Evolutionary conservation across 805 yeast genomes (phyloP).

Genomic region (Kuraishia floccosa): DNA sequence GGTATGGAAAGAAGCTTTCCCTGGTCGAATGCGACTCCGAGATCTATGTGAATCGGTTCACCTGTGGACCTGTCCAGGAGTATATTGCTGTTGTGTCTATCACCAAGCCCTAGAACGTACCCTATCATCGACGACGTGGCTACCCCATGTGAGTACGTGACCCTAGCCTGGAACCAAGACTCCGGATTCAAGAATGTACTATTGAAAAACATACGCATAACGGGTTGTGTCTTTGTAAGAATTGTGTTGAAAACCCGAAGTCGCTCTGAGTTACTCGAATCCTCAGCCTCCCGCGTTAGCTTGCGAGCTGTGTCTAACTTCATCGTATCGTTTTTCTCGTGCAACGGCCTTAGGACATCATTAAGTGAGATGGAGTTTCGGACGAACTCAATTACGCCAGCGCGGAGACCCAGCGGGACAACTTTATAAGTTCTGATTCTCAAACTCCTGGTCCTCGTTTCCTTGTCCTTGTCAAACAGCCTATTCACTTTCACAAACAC

Average conservation of each 20-base stretch:
- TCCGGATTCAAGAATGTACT: conserved; percentile 55
- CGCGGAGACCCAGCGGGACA: conserved; percentile 75
- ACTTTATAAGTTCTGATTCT: conserved; percentile 79
- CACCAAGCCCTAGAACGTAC: conserved; percentile 84
- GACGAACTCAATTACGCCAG: conserved; percentile 90
- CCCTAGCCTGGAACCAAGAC: conserved; percentile 61
- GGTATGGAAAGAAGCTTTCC: conserved; percentile 80
- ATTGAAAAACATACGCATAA: conserved; percentile 59
- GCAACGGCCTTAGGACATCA: conserved; percentile 59
- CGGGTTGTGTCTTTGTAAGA: conserved; percentile 45
- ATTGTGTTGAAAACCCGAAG: conserved; percentile 35
- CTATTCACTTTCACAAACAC: conserved; percentile 81
- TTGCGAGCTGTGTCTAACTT: conserved; percentile 47
- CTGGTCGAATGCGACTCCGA: conserved; percentile 95
- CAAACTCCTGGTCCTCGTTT: conserved; percentile 44
- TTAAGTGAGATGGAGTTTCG: conserved; percentile 59
- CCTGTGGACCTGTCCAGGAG: conserved; percentile 74
- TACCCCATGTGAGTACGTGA: conserved; percentile 60
- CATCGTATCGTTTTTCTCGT: conserved; percentile 34
- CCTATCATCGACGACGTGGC: conserved; percentile 87
- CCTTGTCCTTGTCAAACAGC: conserved; percentile 43
- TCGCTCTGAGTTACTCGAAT: conserved; percentile 29
- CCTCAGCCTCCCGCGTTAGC: conserved; percentile 49
- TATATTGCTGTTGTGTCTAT: conserved; percentile 87
- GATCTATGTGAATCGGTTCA: conserved; percentile 90